phyloP scores from a whole-genome alignment of 1,284 basidiomycete genomes.

The Takashimella koratensis region DNA sequence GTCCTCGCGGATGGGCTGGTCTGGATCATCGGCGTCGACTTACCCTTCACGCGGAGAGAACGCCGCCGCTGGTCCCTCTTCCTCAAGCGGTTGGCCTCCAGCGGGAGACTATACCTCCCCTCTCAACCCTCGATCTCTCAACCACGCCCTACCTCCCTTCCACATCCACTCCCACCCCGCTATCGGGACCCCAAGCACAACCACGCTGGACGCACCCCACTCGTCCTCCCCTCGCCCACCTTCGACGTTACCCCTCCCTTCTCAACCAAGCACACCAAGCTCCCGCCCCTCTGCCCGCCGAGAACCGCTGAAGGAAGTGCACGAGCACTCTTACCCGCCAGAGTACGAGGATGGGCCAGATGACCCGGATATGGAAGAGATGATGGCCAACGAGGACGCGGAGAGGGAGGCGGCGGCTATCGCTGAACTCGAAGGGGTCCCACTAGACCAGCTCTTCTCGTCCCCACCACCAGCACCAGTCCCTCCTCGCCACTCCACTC shows the following conservation, averaged over 20 bases:
- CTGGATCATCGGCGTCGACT: no score
- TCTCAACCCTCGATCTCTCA: no score
- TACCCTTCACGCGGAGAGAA: no score
- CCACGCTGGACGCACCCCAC: background rate
- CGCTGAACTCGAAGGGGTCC: constrained; percentile 25
- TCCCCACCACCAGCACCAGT: constrained; percentile 18
- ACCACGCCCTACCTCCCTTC: background rate
- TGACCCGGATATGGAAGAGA: constrained; percentile 45
- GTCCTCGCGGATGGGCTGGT: no score
- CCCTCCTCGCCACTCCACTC: background rate
- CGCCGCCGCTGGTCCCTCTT: no score
- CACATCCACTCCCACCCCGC: background rate
- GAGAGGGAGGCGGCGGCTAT: constrained; percentile 25
- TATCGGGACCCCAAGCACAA: background rate
- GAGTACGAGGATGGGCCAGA: constrained; percentile 14
- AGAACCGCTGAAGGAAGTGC: no score
- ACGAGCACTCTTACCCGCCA: no score
- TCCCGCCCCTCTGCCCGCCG: constrained; percentile 7
- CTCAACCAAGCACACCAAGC: background rate
- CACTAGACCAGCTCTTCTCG: constrained; percentile 25
- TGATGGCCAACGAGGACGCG: constrained; percentile 57
- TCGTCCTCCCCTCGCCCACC: constrained; percentile 4
- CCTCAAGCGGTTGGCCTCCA: no score
- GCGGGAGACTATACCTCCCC: no score
- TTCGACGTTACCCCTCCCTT: constrained; percentile 4